Evolutionary conservation across 352 stramenopile species (phyloP).

Genomic region (Thalassiosira ordinaria): DNA sequence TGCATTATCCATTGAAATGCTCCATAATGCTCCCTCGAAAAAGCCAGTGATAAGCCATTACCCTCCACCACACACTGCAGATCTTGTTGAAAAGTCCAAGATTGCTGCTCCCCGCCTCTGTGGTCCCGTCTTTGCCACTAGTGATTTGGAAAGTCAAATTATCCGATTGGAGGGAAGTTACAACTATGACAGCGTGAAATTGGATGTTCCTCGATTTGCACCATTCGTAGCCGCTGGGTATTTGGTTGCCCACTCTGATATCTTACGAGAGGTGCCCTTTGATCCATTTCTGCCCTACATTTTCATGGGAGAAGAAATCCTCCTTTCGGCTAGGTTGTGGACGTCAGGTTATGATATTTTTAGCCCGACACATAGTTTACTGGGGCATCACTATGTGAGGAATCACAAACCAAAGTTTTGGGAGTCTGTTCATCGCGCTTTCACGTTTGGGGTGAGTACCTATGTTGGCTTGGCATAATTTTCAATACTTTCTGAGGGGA

Average conservation of each 20-base stretch:
- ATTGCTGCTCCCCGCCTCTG: conserved; percentile 68
- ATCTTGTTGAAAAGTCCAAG: conserved; percentile 60
- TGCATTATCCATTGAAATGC: conserved; percentile 74
- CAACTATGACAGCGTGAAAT: conserved; percentile 67
- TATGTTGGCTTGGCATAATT: too few species aligned
- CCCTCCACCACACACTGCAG: conserved; percentile 65
- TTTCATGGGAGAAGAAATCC: conserved; percentile 91
- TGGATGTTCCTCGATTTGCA: conserved; percentile 74
- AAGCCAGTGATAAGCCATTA: conserved; percentile 84
- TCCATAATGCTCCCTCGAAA: conserved; percentile 72
- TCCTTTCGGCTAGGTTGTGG: conserved; percentile 85
- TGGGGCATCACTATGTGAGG: conserved; percentile 88
- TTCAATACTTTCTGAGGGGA: too few species aligned
- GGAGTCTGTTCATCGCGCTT: conserved; percentile 87
- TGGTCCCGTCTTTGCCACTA: conserved; percentile 78
- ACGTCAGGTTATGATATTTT: conserved; percentile 88
- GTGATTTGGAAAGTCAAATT: conserved; percentile 80
- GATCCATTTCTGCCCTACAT: conserved; percentile 91
- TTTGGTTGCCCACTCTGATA: conserved; percentile 74
- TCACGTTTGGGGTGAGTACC: conserved; percentile 64
- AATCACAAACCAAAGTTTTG: conserved; percentile 90
- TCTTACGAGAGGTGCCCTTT: conserved; percentile 86
- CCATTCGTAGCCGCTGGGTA: conserved; percentile 83
- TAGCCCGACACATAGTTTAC: conserved; percentile 81
- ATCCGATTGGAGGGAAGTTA: conserved; percentile 76